phyloP scores from a whole-genome alignment of 139 green algal genomes.

The Micromonas commoda region DNA sequence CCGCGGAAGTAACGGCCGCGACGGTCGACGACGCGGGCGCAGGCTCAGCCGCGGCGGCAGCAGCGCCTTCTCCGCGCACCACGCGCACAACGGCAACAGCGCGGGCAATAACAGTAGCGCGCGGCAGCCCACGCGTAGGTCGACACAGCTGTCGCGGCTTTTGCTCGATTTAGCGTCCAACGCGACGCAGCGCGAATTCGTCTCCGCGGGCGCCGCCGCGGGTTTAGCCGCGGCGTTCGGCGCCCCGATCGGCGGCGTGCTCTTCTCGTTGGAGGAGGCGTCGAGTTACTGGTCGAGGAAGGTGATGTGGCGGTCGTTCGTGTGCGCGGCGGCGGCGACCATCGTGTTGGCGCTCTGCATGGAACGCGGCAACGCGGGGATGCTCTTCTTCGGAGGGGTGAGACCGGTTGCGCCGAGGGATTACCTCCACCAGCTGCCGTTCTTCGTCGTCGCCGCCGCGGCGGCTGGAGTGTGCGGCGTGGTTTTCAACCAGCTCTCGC shows the following conservation, averaged over 20 bases:
- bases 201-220: conserved; percentile 70
- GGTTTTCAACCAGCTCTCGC: conserved; percentile 30
- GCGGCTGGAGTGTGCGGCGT: conserved; percentile 11
- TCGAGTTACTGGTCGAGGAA: conserved; percentile 63
- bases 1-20: not conserved
- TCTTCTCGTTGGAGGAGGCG: conserved; percentile 87
- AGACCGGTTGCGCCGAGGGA: conserved; percentile 36
- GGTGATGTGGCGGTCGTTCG: conserved; percentile 75
- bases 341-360: conserved; percentile 30
- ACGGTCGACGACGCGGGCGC: not conserved
- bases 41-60: not conserved
- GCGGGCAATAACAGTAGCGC: too few species aligned
- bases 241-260: conserved; percentile 82
- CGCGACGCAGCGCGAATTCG: conserved; percentile 63
- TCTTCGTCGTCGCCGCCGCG: conserved; percentile 47
- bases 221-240: conserved; percentile 76
- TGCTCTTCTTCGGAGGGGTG: conserved; percentile 56
- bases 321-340: conserved; percentile 43
- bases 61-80: not conserved
- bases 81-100: too few species aligned
- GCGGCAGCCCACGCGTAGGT: not conserved
- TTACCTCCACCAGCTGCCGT: conserved; percentile 53
- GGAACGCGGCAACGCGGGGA: conserved; percentile 37
- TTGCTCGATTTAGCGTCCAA: not conserved
- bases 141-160: not conserved